Base-by-base conservation (phyloP, 305 asterid species). In the Fraxinus albicans region DNA sequence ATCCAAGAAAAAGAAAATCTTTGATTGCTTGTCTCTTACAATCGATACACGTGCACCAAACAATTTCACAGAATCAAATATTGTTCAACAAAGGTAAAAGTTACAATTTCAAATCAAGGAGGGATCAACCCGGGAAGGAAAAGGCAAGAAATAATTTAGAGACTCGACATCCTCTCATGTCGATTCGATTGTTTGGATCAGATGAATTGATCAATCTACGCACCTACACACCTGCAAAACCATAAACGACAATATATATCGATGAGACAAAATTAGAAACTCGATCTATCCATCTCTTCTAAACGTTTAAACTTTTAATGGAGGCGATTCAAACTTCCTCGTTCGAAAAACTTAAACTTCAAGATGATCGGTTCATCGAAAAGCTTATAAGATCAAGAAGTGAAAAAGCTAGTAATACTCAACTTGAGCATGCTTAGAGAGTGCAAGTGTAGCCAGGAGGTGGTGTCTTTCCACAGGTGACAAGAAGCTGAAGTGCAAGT, bases 381-480 rank as follows among this genome's bases (percentile, higher is more conserved):
- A 63, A 63, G 17, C 12, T 63, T 7, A 0, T 8, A 63, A 67
- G 19, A 67, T 25, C 10, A 67, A 67, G 25, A 25, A 67, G 36
- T 25, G 74, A 67, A 27, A 65, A 27, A 1, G 34, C 36, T 25
- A 67, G 74, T 67, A 9, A 38, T 70, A 77, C 25, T 40, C 47
- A 21, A 29, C 31, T 40, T 50, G 35, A 72, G 8, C 38, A 70
- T 35, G 31, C 74, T 78, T 87, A 91, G 87, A 90, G 69, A 47
- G 91, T 58, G 85, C 96, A 92, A 76, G 93, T 92, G 96, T 84
- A 92, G 27, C 96, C 96, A 27, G 94, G 94, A 3, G 95, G 95
- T 3, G 94, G 93, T 1, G 94, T 73, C 87, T 89, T 92, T 38
- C 95, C 95, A 81, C 95, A 92, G 70, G 89, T 89, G 74, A 89